Evolutionary conservation across 805 yeast species (phyloP), one percentile per base, ranked within the genome.

Genomic region (Candida palmyrensis): DNA sequence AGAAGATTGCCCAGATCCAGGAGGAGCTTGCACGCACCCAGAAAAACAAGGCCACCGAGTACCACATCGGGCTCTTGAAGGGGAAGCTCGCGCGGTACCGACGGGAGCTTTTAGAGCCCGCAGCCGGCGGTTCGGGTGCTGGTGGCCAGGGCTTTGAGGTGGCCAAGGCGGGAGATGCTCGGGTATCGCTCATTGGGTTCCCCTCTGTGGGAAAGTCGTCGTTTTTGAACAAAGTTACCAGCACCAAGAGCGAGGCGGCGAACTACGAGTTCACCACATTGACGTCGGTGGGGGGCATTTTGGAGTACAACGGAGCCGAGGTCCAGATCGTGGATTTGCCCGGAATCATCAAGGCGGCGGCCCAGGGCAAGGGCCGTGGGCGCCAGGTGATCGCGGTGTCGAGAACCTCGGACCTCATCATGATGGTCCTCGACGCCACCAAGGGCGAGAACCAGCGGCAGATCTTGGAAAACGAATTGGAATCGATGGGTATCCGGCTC

Each of bases 181-280:
- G 98, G 46, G 95, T 87, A 2, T 94, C 94, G 13, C 67, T 90
- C 35, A 89, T 92, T 59, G 98, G 98, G 19, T 90, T 89, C 57
- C 98, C 98, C 12, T 89, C 97, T 1, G 98, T 92, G 16, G 98
- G 98, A 55, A 90, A 90, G 50, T 89, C 97, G 1, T 86, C 96
- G 2, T 77, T 90, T 43, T 67, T 90, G 39, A 79, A 87, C 13
- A 86, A 87, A 49, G 85, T 92, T 35, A 90, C 98, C 14, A 84
- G 85, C 49, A 90, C 97, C 2, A 86, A 86, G 57, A 83, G 96
- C 1, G 97, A 88, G 56, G 84, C 95, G 33, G 98, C 97, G 5
- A 85, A 81, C 31, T 90, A 92, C 53, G 92, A 95, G 33, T 90
- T 90, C 71, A 90, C 98, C 6, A 90, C 98, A 0, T 72, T 90